A percentile compares a stretch with the other conserved stretches of the same genome.
Evolutionary conservation across 352 stramenopile species (phyloP).

Genomic region (Phytophthora tubulina): DNA sequence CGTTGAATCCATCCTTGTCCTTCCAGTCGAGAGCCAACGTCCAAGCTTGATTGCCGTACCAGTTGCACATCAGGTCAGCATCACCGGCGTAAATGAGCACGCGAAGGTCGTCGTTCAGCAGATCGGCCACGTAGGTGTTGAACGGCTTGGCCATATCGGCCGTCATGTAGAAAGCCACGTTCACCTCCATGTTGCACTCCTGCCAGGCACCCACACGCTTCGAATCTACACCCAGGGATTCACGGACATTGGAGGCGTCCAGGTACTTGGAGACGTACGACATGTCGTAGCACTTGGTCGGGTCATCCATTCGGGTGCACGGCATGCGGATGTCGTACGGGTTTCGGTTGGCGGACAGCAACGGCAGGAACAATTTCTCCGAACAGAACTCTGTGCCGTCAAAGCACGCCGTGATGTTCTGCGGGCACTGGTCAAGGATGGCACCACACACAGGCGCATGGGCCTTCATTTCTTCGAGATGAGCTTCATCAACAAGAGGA

Average conservation of each 20-base stretch:
- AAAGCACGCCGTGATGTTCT: conserved; percentile 50
- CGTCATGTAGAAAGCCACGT: conserved; percentile 80
- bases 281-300: conserved; percentile 67
- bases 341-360: conserved; percentile 50
- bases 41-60: conserved; percentile 95
- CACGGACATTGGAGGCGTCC: conserved; percentile 62
- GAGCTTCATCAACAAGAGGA: conserved; percentile 46
- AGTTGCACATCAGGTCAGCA: conserved; percentile 98
- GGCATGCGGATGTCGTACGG: conserved; percentile 69
- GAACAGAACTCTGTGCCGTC: conserved; percentile 63
- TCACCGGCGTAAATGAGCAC: conserved; percentile 97
- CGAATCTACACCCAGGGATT: conserved; percentile 52
- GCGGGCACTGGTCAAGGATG: conserved; percentile 48
- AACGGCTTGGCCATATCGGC: conserved; percentile 95
- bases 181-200: conserved; percentile 93
- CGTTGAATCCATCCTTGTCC: conserved; percentile 89
- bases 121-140: conserved; percentile 80
- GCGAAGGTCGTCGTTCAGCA: conserved; percentile 79
- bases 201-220: conserved; percentile 74
- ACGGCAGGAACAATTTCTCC: conserved; percentile 59
- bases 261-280: conserved; percentile 77
- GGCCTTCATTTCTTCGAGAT: conserved; percentile 52
- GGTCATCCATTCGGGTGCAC: conserved; percentile 45
- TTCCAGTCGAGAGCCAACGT: conserved; percentile 93
- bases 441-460: conserved; percentile 38